A percentile compares a stretch with the other conserved stretches of the same genome.
Evolutionary conservation across 129 eudicot species (phyloP).

Genomic region (Deinandra increscens): DNA sequence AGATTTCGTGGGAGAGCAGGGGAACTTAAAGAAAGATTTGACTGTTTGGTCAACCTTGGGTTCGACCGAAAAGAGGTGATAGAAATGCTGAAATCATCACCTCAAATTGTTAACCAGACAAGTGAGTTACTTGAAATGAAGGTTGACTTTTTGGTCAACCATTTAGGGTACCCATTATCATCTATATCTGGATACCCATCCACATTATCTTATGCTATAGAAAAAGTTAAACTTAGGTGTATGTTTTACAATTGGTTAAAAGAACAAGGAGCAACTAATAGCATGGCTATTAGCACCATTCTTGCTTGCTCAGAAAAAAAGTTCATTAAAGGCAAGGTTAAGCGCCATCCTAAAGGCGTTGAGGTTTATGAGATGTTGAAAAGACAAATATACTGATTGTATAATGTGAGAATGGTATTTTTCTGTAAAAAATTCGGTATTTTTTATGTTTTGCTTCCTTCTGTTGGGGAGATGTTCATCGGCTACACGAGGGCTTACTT

Average conservation of each 20-base stretch:
- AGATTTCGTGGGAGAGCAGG: constrained; percentile 62
- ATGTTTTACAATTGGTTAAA: constrained; percentile 63
- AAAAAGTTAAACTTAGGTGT: constrained; percentile 65
- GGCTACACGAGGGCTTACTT: not conserved
- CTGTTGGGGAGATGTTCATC: not conserved
- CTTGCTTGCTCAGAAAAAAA: constrained; percentile 50
- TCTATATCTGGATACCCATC: constrained; percentile 49
- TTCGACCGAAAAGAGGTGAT: constrained; percentile 51
- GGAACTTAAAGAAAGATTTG: constrained; percentile 81
- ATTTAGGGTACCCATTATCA: constrained; percentile 56
- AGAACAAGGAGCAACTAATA: constrained; percentile 40
- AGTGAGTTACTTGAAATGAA: constrained; percentile 54
- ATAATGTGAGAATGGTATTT: not conserved
- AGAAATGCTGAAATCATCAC: constrained; percentile 58
- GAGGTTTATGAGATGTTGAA: constrained; percentile 58
- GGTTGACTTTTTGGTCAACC: constrained; percentile 59
- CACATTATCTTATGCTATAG: constrained; percentile 45
- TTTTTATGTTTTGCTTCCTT: not conserved
- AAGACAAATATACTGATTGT: constrained; percentile 41
- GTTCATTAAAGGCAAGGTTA: constrained; percentile 51
- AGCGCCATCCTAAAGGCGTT: constrained; percentile 56
- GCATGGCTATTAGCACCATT: constrained; percentile 58
- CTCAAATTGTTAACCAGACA: constrained; percentile 61
- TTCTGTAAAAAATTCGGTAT: not conserved
- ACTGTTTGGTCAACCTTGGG: constrained; percentile 64